Percentiles rank a stretch among this genome's conserved stretches.
Evolutionary conservation across 1,284 basidiomycete species (phyloP).

Genomic region (Somion occarium): DNA sequence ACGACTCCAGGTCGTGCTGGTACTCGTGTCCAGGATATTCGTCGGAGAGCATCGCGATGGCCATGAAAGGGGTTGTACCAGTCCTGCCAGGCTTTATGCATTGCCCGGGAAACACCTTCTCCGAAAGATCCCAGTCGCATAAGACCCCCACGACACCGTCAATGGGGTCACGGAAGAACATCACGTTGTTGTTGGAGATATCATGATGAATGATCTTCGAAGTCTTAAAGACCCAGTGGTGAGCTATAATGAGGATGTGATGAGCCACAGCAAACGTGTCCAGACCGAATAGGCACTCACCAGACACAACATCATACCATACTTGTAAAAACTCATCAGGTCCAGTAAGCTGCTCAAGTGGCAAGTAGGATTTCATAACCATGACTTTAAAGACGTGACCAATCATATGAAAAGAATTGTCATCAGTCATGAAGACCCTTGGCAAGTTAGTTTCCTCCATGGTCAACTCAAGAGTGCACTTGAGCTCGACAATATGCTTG

Average conservation of each 20-base stretch:
- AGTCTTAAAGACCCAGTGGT: neutral
- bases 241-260: neutral
- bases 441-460: neutral
- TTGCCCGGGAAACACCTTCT: neutral
- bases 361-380: neutral
- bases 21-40: neutral
- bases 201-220: constrained; percentile 1
- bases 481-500: constrained; percentile 1
- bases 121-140: neutral
- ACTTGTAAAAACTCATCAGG: constrained; percentile 1
- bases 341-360: neutral
- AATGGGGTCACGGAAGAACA: constrained; percentile 7
- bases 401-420: neutral
- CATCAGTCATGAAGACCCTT: neutral
- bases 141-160: neutral
- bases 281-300: neutral
- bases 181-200: constrained; percentile 5
- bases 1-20: constrained; percentile 3
- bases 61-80: constrained; percentile 4
- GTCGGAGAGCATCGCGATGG: neutral
- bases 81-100: neutral
- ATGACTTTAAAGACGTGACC: neutral
- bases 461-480: neutral
- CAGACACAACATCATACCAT: neutral
- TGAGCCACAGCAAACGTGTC: too few relatives aligned